Evolutionary conservation across 257 asterid species (phyloP).

Genomic region (Solanum etuberosum): DNA sequence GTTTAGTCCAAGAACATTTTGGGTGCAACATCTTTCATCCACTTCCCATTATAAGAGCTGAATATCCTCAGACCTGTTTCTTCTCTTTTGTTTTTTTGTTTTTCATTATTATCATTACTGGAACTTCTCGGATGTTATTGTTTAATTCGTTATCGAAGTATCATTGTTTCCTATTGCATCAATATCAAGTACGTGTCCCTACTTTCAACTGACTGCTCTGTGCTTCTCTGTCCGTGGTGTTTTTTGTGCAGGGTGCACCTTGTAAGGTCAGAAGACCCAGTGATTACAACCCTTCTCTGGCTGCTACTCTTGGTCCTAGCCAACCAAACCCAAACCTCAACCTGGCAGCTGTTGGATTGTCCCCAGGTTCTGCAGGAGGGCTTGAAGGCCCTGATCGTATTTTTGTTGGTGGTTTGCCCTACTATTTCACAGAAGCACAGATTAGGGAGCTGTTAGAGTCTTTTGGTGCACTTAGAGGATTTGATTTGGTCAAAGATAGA

Average conservation of each 20-base stretch:
- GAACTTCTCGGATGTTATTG: background rate
- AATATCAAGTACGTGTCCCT: background rate
- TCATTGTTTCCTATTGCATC: background rate
- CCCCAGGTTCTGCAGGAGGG: slow-evolving; percentile 89
- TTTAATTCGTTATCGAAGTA: background rate
- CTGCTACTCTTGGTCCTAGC: slow-evolving; percentile 97
- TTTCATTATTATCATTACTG: background rate
- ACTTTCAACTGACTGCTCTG: background rate
- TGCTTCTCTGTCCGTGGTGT: background rate
- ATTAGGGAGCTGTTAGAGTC: slow-evolving; percentile 94
- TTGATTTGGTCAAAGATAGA: slow-evolving; percentile 91
- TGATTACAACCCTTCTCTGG: slow-evolving; percentile 88
- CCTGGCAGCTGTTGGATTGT: slow-evolving; percentile 80
- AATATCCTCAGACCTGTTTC: background rate
- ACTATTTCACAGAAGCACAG: slow-evolving; percentile 85
- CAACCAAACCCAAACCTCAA: slow-evolving; percentile 81
- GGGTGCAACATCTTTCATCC: background rate
- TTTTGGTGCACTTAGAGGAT: slow-evolving; percentile 90
- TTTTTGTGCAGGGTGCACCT: slow-evolving; percentile 73
- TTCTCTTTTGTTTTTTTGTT: background rate
- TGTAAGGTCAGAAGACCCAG: slow-evolving; percentile 96
- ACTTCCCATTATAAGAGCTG: background rate
- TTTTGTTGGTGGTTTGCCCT: slow-evolving; percentile 92
- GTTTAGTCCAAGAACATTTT: background rate
- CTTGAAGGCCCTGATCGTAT: slow-evolving; percentile 96